These are phyloP conservation scores for Cercospora sp. DNA, from an alignment of 2,329 filamentous ascomycete species.

Conservation along the genomic window DNA sequence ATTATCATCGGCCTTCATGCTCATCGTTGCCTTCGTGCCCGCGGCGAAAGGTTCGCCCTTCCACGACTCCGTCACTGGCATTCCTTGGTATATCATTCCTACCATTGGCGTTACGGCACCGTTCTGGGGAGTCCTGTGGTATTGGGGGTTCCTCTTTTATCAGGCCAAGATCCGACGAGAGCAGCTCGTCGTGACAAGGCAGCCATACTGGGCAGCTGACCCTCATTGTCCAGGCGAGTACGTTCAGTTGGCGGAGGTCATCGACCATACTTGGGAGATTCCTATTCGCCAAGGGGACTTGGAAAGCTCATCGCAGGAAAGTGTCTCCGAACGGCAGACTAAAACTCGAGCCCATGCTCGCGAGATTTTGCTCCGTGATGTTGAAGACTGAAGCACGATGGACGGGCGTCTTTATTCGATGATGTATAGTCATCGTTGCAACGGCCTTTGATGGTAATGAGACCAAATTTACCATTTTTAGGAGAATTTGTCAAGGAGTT, in stretches of 20 bases:
- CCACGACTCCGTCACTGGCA: conserved; percentile 20
- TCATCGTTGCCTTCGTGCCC: conserved; percentile 30
- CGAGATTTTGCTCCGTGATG: not conserved
- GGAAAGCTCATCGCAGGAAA: conserved; percentile 6
- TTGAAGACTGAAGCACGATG: not conserved
- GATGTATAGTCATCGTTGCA: not conserved
- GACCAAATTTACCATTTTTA: not conserved
- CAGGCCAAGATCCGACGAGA: conserved; percentile 23
- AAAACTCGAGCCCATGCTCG: conserved; percentile 2
- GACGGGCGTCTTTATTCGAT: not conserved
- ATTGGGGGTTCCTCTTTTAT: conserved; percentile 24
- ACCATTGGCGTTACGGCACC: conserved; percentile 28
- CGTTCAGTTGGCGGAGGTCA: conserved; percentile 28
- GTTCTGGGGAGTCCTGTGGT: conserved; percentile 30
- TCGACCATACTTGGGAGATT: conserved; percentile 30
- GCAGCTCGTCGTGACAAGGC: conserved; percentile 25
- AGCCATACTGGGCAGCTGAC: conserved; percentile 27
- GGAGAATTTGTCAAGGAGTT: not conserved
- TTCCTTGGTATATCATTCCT: conserved; percentile 31
- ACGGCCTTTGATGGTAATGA: not conserved
- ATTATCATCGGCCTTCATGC: conserved; percentile 26
- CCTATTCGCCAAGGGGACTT: conserved; percentile 11
- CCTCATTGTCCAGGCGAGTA: conserved; percentile 25
- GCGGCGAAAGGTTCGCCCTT: conserved; percentile 26
- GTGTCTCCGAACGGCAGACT: not conserved